Evolutionary conservation across 1,284 basidiomycete species (phyloP).

Genomic region (Rhodofomes roseus): DNA sequence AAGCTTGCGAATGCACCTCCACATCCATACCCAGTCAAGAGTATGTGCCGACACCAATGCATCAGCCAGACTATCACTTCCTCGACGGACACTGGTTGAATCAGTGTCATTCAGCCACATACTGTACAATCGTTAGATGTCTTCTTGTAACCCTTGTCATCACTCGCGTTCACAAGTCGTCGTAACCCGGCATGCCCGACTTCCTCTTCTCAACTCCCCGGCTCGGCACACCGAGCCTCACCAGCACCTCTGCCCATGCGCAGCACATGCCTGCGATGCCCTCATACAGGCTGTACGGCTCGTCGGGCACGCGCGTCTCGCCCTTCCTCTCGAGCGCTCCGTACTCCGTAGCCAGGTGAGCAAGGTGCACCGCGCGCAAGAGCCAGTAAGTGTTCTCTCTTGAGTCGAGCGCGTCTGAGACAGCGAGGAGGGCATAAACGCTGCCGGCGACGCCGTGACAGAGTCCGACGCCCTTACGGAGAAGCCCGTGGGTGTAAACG

Average conservation of each 20-base stretch:
- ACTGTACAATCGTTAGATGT: not conserved
- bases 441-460: slow-evolving; percentile 54
- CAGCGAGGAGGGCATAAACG: slow-evolving; percentile 47
- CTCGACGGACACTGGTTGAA: no score
- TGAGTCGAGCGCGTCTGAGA: slow-evolving; percentile 30
- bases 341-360: slow-evolving; percentile 38
- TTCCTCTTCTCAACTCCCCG: slow-evolving; percentile 5
- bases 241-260: slow-evolving; percentile 46
- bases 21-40: no score
- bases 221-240: slow-evolving; percentile 23
- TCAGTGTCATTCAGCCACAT: not conserved
- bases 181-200: slow-evolving; percentile 26
- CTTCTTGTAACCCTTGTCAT: not conserved
- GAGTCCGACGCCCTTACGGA: slow-evolving; percentile 52
- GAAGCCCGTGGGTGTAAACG: slow-evolving; percentile 45
- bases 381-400: slow-evolving; percentile 21
- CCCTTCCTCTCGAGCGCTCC: slow-evolving; percentile 31
- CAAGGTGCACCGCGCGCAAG: slow-evolving; percentile 41
- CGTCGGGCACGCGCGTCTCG: slow-evolving; percentile 43
- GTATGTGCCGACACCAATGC: no score
- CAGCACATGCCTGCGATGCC: slow-evolving; percentile 54
- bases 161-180: slow-evolving; percentile 18
- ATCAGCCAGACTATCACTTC: no score
- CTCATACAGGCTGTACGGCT: slow-evolving; percentile 52
- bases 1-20: no score